Evolutionary conservation across 2,329 filamentous ascomycete species (phyloP).

Genomic region (Fusarium lateritium): DNA sequence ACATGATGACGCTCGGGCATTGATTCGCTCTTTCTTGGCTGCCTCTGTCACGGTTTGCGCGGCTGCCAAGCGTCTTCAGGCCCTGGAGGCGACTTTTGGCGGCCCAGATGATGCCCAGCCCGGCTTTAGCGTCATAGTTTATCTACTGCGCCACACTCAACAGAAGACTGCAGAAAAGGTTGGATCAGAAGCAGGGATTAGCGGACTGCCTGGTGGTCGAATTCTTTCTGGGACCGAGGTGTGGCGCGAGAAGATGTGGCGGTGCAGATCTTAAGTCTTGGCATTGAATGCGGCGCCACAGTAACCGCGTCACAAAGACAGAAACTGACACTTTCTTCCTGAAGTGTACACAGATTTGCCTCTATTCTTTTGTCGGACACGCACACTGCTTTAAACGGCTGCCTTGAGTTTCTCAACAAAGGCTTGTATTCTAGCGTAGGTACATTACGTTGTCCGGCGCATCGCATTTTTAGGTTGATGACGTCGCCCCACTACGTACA

Average conservation of each 20-base stretch:
- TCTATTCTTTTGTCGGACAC: neutral
- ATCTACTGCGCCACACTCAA: slow-evolving; percentile 37
- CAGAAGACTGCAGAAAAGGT: slow-evolving; percentile 4
- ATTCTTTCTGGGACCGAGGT: neutral
- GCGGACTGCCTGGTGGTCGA: neutral
- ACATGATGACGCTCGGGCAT: slow-evolving; percentile 37
- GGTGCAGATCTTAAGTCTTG: neutral
- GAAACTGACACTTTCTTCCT: neutral
- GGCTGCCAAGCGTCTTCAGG: slow-evolving; percentile 40
- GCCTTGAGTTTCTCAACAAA: neutral
- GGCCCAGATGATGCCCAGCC: slow-evolving; percentile 24
- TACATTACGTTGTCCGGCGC: neutral
- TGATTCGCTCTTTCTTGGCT: slow-evolving; percentile 44
- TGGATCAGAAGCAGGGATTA: neutral
- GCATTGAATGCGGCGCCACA: neutral
- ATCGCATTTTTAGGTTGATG: neutral
- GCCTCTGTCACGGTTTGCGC: slow-evolving; percentile 41
- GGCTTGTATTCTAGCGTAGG: neutral
- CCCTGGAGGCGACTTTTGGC: slow-evolving; percentile 24
- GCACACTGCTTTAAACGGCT: neutral
- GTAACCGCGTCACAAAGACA: neutral
- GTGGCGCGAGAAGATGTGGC: neutral
- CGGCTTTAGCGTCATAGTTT: slow-evolving; percentile 16
- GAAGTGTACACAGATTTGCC: neutral
- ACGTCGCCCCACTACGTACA: slow-evolving; percentile 19